These are phyloP conservation scores for Rosa lucieae DNA, from an alignment of 306 rosid genomes.

Conservation along the genomic window DNA sequence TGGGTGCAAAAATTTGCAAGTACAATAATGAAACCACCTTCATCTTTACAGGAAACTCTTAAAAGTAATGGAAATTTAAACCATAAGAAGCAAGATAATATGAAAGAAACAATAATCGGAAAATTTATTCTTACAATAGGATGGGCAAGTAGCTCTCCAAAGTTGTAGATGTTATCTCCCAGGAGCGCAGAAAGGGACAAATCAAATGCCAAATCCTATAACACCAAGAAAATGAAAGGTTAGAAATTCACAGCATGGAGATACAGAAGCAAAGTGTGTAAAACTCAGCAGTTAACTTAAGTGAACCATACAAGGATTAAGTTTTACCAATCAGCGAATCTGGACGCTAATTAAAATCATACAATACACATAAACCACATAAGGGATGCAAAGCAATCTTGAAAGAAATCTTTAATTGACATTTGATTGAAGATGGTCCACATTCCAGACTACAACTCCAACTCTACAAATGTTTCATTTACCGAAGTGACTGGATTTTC, in stretches of 20 bases:
- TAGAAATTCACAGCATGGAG: conserved; percentile 14
- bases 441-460: conserved; percentile 2
- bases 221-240: conserved; percentile 15
- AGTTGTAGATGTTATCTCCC: conserved; percentile 98
- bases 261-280: conserved; percentile 6
- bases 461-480: neutral
- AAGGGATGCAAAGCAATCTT: neutral
- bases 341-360: neutral
- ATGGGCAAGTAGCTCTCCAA: conserved; percentile 97
- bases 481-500: conserved; percentile 9
- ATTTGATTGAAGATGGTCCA: neutral
- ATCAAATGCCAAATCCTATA: conserved; percentile 95
- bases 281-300: neutral
- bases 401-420: neutral
- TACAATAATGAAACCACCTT: neutral
- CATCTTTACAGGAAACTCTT: neutral
- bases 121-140: conserved; percentile 70
- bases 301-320: neutral
- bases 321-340: neutral
- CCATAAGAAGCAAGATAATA: neutral
- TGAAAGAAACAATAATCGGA: conserved; percentile 2
- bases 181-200: conserved; percentile 93
- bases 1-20: neutral
- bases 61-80: neutral
- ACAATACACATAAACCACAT: neutral